A percentile compares a stretch with the other conserved stretches of the same genome.
These are phyloP conservation scores for Syzygium grande DNA, from an alignment of 345 rosid genomes.

Conservation along the genomic window DNA sequence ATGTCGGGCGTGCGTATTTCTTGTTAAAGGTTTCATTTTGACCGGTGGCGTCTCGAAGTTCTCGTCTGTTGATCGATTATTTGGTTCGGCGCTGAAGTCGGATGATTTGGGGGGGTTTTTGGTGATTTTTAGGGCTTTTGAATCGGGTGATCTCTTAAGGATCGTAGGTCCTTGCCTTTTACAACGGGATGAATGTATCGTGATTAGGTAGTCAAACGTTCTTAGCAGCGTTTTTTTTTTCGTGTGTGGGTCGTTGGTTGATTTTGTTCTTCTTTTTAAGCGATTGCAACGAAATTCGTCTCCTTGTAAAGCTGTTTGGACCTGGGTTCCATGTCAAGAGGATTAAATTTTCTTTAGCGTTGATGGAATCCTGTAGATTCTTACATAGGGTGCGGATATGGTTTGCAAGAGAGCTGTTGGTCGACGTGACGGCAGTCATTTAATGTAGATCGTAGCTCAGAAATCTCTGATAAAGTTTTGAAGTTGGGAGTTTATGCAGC, in stretches of 20 bases:
- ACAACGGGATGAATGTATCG: background rate
- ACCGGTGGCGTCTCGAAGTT: background rate
- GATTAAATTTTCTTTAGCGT: background rate
- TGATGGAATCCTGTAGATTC: background rate
- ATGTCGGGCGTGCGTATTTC: background rate
- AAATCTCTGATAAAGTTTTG: background rate
- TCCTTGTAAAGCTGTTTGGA: background rate
- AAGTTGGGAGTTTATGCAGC: background rate
- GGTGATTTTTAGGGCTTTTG: background rate
- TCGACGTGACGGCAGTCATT: background rate
- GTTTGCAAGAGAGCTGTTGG: background rate
- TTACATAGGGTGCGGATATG: background rate
- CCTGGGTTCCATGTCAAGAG: background rate
- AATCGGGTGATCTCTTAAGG: background rate
- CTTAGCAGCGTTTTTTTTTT: background rate
- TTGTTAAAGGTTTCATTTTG: fast-evolving
- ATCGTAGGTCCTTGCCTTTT: background rate
- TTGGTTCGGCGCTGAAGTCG: background rate
- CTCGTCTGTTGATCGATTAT: background rate
- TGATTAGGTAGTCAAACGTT: background rate
- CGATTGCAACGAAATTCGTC: background rate
- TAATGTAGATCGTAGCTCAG: background rate
- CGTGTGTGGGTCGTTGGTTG: background rate
- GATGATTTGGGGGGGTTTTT: background rate
- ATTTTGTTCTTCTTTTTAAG: background rate